Evolutionary conservation across 106 monocot genomes (phyloP).

Genomic region (Iris macrosiphon): DNA sequence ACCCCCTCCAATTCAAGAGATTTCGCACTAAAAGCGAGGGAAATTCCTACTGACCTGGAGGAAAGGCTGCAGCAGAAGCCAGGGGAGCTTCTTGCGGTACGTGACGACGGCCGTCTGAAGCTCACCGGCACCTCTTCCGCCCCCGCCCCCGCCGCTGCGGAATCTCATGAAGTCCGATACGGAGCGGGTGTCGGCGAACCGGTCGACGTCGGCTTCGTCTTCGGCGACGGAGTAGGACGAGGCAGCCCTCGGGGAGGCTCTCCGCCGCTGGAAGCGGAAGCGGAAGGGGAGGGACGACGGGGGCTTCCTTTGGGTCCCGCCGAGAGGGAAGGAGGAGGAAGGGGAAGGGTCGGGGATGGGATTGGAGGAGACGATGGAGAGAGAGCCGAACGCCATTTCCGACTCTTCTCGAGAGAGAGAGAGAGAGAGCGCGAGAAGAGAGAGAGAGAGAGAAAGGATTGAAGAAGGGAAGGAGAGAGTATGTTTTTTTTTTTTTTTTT

Average conservation of each 20-base stretch:
- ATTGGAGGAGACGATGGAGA: slow-evolving; percentile 1
- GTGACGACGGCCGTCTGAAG: slow-evolving; percentile 85
- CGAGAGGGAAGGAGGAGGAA: slow-evolving; percentile 1
- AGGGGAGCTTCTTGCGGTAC: slow-evolving; percentile 68
- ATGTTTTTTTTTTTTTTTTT: no score
- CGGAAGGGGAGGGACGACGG: neutral
- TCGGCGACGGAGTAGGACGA: neutral
- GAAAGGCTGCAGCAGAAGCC: slow-evolving; percentile 64
- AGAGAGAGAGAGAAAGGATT: no score
- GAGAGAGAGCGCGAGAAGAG: neutral
- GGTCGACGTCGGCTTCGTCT: slow-evolving; percentile 9
- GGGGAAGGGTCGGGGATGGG: neutral
- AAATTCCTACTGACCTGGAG: slow-evolving; percentile 41
- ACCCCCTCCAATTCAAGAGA: neutral
- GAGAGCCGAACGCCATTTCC: slow-evolving; percentile 13
- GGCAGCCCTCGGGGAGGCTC: neutral
- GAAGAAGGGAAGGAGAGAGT: no score
- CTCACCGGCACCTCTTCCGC: slow-evolving; percentile 25
- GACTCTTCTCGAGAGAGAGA: neutral
- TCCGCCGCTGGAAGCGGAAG: neutral
- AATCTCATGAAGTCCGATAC: slow-evolving; percentile 85
- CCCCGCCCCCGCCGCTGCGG: slow-evolving; percentile 11
- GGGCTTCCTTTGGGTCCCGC: neutral
- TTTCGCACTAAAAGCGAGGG: neutral
- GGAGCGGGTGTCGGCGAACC: slow-evolving; percentile 47